These are phyloP conservation scores for Pestalotiopsis sp. DNA, from an alignment of 2,329 filamentous ascomycete species.

Conservation along the genomic window DNA sequence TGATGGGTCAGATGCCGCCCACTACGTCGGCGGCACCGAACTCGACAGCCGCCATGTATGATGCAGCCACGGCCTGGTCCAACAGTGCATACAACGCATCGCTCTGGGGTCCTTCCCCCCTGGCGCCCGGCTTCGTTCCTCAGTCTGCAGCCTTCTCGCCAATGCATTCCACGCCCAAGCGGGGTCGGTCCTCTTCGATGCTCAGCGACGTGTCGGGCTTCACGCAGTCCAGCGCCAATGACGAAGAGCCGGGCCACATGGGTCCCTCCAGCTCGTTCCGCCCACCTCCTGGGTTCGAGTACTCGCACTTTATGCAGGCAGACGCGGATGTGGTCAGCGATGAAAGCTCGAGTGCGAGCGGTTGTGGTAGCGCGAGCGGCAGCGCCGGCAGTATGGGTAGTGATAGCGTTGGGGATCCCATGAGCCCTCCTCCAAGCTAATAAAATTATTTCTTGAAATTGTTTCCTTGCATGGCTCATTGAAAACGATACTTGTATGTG, in stretches of 20 bases:
- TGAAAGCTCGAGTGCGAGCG: conserved; percentile 38
- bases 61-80: conserved; percentile 32
- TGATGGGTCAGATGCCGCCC: conserved; percentile 19
- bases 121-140: conserved; percentile 41
- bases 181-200: conserved; percentile 68
- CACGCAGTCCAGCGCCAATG: conserved; percentile 62
- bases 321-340: conserved; percentile 36
- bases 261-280: conserved; percentile 15
- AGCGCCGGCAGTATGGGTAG: conserved; percentile 47
- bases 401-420: conserved; percentile 53
- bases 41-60: conserved; percentile 24
- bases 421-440: conserved; percentile 43
- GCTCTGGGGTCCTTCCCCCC: conserved; percentile 35
- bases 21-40: conserved; percentile 9
- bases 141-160: conserved; percentile 33
- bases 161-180: conserved; percentile 36
- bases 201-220: conserved; percentile 69
- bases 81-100: conserved; percentile 34
- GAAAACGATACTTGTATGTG: too few species aligned
- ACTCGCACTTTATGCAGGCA: conserved; percentile 27
- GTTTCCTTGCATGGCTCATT: too few species aligned
- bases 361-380: conserved; percentile 48
- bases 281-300: conserved; percentile 28
- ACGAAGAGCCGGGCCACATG: conserved; percentile 35
- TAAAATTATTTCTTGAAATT: neutral